phyloP scores from a whole-genome alignment of 164 flowering plant species.

The Sedum album region DNA sequence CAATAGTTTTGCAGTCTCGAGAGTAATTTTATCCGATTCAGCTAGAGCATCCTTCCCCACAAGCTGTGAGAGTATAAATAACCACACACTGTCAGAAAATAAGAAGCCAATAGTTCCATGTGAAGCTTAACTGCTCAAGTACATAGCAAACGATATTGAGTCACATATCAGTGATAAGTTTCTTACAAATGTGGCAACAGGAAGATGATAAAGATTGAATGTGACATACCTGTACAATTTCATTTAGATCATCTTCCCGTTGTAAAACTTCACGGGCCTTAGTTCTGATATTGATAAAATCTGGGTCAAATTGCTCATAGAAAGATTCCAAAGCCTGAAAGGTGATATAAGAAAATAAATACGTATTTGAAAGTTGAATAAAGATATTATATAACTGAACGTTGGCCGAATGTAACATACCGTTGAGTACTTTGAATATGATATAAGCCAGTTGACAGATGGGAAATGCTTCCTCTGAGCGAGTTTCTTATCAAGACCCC shows the following conservation, averaged over 20 bases:
- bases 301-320: slow-evolving; percentile 89
- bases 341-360: background rate
- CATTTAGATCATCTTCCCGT: slow-evolving; percentile 97
- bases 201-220: too few relatives aligned
- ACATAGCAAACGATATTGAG: too few relatives aligned
- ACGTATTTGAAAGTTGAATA: background rate
- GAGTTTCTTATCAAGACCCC: slow-evolving; percentile 99
- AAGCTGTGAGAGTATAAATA: slow-evolving; percentile 50
- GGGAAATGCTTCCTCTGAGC: slow-evolving; percentile 99
- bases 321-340: slow-evolving; percentile 84
- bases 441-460: slow-evolving; percentile 97
- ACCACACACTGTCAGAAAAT: too few relatives aligned
- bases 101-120: too few relatives aligned
- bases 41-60: slow-evolving; percentile 99
- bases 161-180: too few relatives aligned
- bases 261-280: slow-evolving; percentile 98
- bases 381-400: background rate
- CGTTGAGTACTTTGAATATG: slow-evolving; percentile 89
- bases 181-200: too few relatives aligned
- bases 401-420: slow-evolving; percentile 25
- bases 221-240: slow-evolving; percentile 90
- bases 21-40: slow-evolving; percentile 84
- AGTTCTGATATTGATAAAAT: slow-evolving; percentile 89
- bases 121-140: too few relatives aligned
- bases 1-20: slow-evolving; percentile 97